phyloP scores from a whole-genome alignment of 768 basidiomycete genomes.

The Lyophyllum shimeji region DNA sequence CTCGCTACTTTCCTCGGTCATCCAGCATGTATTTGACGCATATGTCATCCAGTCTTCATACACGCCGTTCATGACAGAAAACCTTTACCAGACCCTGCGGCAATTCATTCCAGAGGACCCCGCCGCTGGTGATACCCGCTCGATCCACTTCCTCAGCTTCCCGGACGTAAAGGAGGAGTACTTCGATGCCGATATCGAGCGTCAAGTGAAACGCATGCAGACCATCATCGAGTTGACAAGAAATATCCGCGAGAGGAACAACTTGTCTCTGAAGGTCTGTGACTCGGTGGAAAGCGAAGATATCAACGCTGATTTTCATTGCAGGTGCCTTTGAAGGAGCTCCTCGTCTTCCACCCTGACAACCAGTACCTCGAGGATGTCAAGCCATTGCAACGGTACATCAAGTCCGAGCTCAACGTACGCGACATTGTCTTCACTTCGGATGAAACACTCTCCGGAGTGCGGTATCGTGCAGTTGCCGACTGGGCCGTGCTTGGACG shows the following conservation, averaged over 20 bases:
- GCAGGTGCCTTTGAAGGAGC: slow-evolving; percentile 89
- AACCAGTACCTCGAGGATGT: slow-evolving; percentile 83
- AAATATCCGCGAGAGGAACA: slow-evolving; percentile 84
- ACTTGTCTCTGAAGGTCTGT: slow-evolving; percentile 83
- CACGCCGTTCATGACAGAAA: slow-evolving; percentile 97
- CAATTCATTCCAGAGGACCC: slow-evolving; percentile 81
- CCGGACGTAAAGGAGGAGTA: slow-evolving; percentile 93
- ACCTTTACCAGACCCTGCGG: slow-evolving; percentile 88
- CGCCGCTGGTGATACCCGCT: slow-evolving; percentile 75
- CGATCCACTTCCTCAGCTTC: slow-evolving; percentile 94
- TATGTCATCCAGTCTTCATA: slow-evolving; percentile 76
- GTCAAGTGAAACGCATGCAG: slow-evolving; percentile 94
- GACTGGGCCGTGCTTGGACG: slow-evolving; percentile 95
- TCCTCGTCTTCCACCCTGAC: slow-evolving; percentile 92
- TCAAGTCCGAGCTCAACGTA: slow-evolving; percentile 94
- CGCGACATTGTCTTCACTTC: slow-evolving; percentile 87
- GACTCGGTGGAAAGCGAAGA: neutral
- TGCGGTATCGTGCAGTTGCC: slow-evolving; percentile 87
- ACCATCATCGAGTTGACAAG: slow-evolving; percentile 91
- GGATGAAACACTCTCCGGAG: slow-evolving; percentile 82
- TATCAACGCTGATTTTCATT: slow-evolving; percentile 4
- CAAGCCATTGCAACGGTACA: slow-evolving; percentile 80
- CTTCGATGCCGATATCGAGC: slow-evolving; percentile 90
- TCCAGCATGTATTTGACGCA: slow-evolving; percentile 4
- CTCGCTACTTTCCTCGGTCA: neutral